Conservation (phyloP, 2,329 filamentous ascomycete genomes). For the Paecilomyces niveus region DNA sequence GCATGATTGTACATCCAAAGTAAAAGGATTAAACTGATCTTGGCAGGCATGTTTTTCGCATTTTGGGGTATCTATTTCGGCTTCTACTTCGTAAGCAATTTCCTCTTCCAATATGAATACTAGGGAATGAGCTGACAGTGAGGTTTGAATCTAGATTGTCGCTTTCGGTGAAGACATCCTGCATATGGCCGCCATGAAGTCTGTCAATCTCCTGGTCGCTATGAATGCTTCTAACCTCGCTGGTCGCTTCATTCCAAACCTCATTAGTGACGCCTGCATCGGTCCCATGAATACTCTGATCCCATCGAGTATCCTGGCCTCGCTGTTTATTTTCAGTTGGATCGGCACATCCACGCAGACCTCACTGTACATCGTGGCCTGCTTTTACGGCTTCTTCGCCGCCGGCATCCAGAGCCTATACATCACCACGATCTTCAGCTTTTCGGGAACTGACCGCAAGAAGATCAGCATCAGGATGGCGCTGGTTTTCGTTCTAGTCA, state of each 20-base stretch:
- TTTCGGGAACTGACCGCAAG: constrained; percentile 1
- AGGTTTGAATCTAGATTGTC: constrained; percentile 12
- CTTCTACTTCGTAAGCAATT: constrained; percentile 17
- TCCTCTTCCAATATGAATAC: neutral
- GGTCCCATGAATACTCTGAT: constrained; percentile 29
- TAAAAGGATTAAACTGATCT: neutral
- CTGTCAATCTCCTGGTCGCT: constrained; percentile 22
- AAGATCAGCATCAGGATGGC: constrained; percentile 2
- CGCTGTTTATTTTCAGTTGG: constrained; percentile 47
- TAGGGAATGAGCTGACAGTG: neutral
- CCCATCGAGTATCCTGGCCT: constrained; percentile 37
- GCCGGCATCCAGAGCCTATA: constrained; percentile 25
- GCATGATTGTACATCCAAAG: neutral
- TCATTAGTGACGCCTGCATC: constrained; percentile 22
- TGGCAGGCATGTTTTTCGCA: constrained; percentile 17
- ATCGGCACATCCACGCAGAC: constrained; percentile 22
- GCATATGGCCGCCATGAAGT: constrained; percentile 11
- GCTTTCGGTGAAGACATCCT: constrained; percentile 19
- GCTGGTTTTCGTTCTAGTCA: constrained; percentile 4
- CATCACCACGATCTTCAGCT: constrained; percentile 6
- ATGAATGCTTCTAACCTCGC: constrained; percentile 23
- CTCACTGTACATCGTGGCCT: constrained; percentile 18
- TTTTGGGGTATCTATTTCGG: constrained; percentile 27
- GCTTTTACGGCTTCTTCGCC: constrained; percentile 24
- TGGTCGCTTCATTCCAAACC: constrained; percentile 22